Base-by-base conservation (phyloP, 2,329 filamentous ascomycete species). In the Orbilia ellipsospora region DNA sequence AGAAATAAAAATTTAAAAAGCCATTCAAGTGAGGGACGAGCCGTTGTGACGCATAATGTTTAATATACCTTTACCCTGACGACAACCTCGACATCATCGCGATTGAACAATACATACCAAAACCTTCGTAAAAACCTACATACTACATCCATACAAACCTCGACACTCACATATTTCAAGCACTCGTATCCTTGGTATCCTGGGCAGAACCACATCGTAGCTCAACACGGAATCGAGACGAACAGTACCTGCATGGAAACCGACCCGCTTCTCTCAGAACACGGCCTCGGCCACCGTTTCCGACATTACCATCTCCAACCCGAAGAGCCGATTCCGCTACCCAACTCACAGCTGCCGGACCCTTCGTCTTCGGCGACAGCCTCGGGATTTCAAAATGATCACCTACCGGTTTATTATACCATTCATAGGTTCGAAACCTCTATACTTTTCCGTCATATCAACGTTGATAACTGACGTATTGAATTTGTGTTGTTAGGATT, bases 381-480 rank as follows among this genome's bases (percentile, higher is more conserved):
- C 6, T 28, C 57, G 13, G 63, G 56, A 16, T 81, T 86, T 15
- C 88, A 90, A 79, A 88, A 91, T 82, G 85, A 85, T 18, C 84
- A 88, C 77, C 83, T 93, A 78, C 89, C 90, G 45, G 89, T 93
- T 13, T 94, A 93, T 83, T 90, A 87, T 59, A 93, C 90, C 78
- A 93, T 93, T 79, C 91, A 93, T 81, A 86, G 90, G 83, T 84
- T 75, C 16, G 70, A 52, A 23, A 48, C 40, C 23, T 23, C 20
- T 31, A 65, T n/a, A 31, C 20, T 31, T 26, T 12, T 15, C 15
- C 28, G 45, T 23, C 1, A 15, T 54, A 63, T 44, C 57, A 26
- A 28, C 26, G 42, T 23, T 23, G 23, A 26, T 12, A n/a, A 40
- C 16, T 42, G 48, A 52, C 18, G n/a, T 23, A 52, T 60, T 23